Conservation (phyloP, 2,329 filamentous ascomycete genomes). For the Lachnellula willkommii region DNA sequence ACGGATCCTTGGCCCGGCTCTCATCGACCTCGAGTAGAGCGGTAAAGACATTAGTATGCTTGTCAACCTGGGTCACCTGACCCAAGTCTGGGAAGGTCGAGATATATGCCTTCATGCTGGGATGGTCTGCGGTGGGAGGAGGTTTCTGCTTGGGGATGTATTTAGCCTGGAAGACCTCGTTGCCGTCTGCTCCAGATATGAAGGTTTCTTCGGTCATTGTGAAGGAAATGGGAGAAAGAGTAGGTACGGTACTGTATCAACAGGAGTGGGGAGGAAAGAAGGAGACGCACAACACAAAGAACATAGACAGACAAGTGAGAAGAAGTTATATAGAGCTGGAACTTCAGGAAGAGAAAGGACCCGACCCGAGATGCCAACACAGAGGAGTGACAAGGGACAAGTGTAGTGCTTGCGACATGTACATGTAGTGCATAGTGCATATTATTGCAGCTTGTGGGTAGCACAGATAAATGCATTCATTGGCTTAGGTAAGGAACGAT, state of each 20-base stretch:
- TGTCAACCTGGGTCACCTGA: constrained; percentile 60
- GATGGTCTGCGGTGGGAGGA: constrained; percentile 32
- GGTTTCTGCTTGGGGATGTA: constrained; percentile 31
- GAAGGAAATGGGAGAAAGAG: constrained; percentile 8
- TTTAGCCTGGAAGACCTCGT: constrained; percentile 30
- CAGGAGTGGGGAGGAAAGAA: background rate
- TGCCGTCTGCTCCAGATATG: constrained; percentile 27
- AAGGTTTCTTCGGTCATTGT: constrained; percentile 14
- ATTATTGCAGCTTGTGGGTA: background rate
- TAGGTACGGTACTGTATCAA: background rate
- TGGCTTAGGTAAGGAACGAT: background rate
- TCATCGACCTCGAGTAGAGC: constrained; percentile 63
- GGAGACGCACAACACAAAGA: background rate
- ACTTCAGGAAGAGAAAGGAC: background rate
- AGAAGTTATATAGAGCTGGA: background rate
- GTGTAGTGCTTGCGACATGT: background rate
- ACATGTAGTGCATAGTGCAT: background rate
- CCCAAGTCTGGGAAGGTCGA: constrained; percentile 67
- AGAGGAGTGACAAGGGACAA: background rate
- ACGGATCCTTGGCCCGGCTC: constrained; percentile 49
- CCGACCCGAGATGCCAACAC: background rate
- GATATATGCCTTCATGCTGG: constrained; percentile 47
- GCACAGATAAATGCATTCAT: background rate
- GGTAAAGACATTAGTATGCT: constrained; percentile 51
- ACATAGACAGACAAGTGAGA: background rate